These are phyloP conservation scores for Xenosphaeropsis pyriputrescens DNA, from an alignment of 2,329 filamentous ascomycete species.

Conservation along the genomic window DNA sequence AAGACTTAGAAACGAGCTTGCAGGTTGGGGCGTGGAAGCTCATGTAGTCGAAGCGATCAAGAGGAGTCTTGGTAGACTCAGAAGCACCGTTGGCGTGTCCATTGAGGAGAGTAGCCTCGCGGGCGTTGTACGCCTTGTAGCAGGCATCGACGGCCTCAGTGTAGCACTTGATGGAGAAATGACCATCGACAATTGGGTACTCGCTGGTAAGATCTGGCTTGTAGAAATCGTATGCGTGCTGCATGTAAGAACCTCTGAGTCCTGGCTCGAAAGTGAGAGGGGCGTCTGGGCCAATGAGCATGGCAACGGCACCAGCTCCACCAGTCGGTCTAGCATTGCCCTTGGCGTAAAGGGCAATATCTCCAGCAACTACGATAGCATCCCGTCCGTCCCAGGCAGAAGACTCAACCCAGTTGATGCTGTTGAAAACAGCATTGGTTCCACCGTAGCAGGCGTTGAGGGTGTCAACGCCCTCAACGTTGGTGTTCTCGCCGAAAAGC, in stretches of 20 bases:
- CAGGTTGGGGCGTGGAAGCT: conserved; percentile 75
- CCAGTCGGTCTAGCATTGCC: conserved; percentile 69
- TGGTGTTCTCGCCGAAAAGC: conserved; percentile 71
- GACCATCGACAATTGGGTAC: conserved; percentile 74
- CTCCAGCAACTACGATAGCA: conserved; percentile 65
- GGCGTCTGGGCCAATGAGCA: conserved; percentile 66
- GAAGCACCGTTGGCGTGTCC: conserved; percentile 32
- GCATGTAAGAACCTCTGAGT: conserved; percentile 67
- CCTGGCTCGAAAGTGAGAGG: conserved; percentile 66
- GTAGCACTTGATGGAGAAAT: conserved; percentile 74
- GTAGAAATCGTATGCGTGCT: conserved; percentile 81
- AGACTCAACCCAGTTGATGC: conserved; percentile 74
- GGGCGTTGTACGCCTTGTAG: conserved; percentile 68
- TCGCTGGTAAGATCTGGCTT: conserved; percentile 80
- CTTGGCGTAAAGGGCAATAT: conserved; percentile 78
- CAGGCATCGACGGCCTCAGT: conserved; percentile 65
- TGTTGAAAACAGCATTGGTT: conserved; percentile 74
- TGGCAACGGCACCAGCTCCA: conserved; percentile 64
- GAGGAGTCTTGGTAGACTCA: conserved; percentile 36
- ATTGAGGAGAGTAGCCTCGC: conserved; percentile 46
- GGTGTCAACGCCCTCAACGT: conserved; percentile 71
- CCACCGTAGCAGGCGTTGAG: conserved; percentile 80
- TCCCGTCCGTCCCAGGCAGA: conserved; percentile 77
- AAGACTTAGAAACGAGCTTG: conserved; percentile 79
- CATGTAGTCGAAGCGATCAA: conserved; percentile 76